A percentile compares a stretch with the other conserved stretches of the same genome.
Conservation (phyloP, 108 stramenopile species). For the Nitzschia sp. region DNA sequence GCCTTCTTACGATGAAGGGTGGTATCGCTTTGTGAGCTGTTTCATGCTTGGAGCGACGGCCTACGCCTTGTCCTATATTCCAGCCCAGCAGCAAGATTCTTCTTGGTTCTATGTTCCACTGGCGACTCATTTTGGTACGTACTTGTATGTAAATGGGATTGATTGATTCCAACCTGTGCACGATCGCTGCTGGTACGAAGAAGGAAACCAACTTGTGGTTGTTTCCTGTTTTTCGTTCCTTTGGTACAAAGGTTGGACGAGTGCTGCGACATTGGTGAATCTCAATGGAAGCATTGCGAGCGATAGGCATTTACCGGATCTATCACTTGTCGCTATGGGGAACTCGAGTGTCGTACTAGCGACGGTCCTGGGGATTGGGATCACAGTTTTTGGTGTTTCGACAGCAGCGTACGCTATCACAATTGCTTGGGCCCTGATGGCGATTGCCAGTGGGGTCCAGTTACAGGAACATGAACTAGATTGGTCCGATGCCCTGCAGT, state of each 20-base stretch:
- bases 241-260: slow-evolving; percentile 73
- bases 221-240: too few species aligned
- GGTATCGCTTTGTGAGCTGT: slow-evolving; percentile 46
- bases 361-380: slow-evolving; percentile 51
- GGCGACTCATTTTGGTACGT: background rate
- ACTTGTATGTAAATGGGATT: too few species aligned
- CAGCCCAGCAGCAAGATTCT: background rate
- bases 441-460: slow-evolving; percentile 24
- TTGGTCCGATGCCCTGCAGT: background rate
- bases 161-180: too few species aligned
- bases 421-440: slow-evolving; percentile 70
- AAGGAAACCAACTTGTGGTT: too few species aligned
- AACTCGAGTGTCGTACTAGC: slow-evolving; percentile 59
- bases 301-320: slow-evolving; percentile 10
- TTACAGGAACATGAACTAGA: background rate
- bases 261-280: slow-evolving; percentile 78
- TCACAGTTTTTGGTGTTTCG: slow-evolving; percentile 32
- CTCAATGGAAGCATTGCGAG: slow-evolving; percentile 61
- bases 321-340: slow-evolving; percentile 42
- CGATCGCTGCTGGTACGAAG: too few species aligned
- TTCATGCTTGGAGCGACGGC: slow-evolving; percentile 60
- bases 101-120: slow-evolving; percentile 6
- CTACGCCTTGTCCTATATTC: slow-evolving; percentile 45
- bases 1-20: slow-evolving; percentile 54
- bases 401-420: slow-evolving; percentile 62